phyloP scores from a whole-genome alignment of 2,329 filamentous ascomycete species.

The Talaromyces sp. region DNA sequence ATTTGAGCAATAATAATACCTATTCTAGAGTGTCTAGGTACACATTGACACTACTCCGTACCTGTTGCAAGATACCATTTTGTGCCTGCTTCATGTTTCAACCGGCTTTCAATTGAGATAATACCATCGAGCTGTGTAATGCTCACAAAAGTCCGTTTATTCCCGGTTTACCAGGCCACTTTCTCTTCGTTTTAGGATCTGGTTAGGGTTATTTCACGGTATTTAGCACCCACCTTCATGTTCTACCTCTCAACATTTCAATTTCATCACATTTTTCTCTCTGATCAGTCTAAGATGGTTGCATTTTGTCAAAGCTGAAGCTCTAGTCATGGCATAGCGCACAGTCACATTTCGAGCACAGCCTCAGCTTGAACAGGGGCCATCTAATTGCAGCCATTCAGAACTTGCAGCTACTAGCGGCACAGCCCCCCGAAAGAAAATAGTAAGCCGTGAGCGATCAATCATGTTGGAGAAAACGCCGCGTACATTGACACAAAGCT shows the following conservation, averaged over 20 bases:
- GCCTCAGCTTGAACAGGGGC: neutral
- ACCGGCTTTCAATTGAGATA: neutral
- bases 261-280: neutral
- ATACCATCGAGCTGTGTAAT: neutral
- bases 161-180: neutral
- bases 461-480: neutral
- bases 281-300: neutral
- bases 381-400: neutral
- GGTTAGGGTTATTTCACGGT: neutral
- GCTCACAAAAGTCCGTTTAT: neutral
- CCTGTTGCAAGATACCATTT: neutral
- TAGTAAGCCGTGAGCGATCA: neutral
- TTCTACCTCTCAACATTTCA: neutral
- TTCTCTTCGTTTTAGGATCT: neutral
- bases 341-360: neutral
- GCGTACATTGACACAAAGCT: neutral
- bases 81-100: neutral
- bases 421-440: neutral
- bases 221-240: neutral
- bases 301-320: neutral
- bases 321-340: neutral
- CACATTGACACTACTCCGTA: too few species aligned
- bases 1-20: too few species aligned
- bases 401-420: neutral
- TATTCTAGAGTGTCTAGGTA: too few species aligned